Evolutionary conservation across 768 basidiomycete species (phyloP).

Genomic region (Amanita pseudoporphyria): DNA sequence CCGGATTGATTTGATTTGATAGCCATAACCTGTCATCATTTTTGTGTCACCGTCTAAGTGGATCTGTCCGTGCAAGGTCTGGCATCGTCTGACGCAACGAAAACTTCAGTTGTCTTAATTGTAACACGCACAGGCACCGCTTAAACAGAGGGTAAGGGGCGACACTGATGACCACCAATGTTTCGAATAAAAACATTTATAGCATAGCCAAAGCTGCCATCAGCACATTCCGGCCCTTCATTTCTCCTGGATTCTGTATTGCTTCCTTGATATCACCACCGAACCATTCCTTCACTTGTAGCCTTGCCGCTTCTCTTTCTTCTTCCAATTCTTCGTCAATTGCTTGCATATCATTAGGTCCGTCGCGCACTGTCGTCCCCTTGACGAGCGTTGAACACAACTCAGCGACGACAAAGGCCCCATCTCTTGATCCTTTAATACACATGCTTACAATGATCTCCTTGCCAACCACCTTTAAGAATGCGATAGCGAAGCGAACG

Average conservation of each 20-base stretch:
- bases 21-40: too few species aligned
- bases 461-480: constrained; percentile 44
- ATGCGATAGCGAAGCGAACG: constrained; percentile 45
- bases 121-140: neutral
- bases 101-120: too few species aligned
- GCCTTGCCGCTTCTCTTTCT: constrained; percentile 29
- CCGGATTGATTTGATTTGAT: too few species aligned
- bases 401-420: constrained; percentile 70
- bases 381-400: constrained; percentile 48
- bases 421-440: constrained; percentile 41
- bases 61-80: too few species aligned
- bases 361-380: constrained; percentile 9
- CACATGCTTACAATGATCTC: constrained; percentile 48
- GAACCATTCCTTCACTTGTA: constrained; percentile 50
- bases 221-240: constrained; percentile 66
- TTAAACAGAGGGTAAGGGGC: too few species aligned
- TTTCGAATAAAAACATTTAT: neutral
- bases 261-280: constrained; percentile 30
- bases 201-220: constrained; percentile 38
- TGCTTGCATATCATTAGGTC: neutral
- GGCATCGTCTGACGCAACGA: too few species aligned
- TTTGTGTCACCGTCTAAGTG: too few species aligned
- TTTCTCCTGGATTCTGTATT: constrained; percentile 39
- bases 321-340: constrained; percentile 17
- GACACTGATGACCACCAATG: neutral